Evolutionary conservation across 1,139 yeast genomes (phyloP), one percentile per base, ranked within the genome.

Genomic region (Taphrina wiesneri): DNA sequence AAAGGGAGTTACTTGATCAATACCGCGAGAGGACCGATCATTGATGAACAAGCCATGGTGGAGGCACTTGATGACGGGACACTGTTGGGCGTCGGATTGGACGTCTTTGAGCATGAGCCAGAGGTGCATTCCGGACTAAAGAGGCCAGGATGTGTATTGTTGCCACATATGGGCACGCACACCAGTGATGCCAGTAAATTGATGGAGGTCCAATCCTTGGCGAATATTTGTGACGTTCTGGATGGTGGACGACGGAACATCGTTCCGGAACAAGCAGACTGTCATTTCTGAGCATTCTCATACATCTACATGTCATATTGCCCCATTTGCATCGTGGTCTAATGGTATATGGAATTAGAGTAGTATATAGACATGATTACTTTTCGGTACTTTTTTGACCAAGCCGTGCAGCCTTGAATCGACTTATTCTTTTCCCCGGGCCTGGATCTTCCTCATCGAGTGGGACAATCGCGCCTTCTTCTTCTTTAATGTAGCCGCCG

Each of bases 151-250:
- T 54, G 59, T 41, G 59, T 54, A 21, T 78, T 86, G 67, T 79
- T 85, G 71, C 90, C 90, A 11, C 90, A 90, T 74, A 85, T 88
- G 87, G 96, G 96, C 36, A 89, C 96, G 0, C 86, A 84, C 74
- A 81, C 93, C 1, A 75, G 76, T 56, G 86, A 85, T 60, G 83
- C 88, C 5, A 78, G 82, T 73, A 76, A 77, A 68, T 75, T 77
- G 63, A 83, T 85, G 86, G 89, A 86, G 74, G 81, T 76, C 67
- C 82, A 83, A 74, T 82, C 80, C 5, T 77, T 84, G 59, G 78
- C 79, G 49, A 80, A 80, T 72, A 70, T 79, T 43, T 30, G 19
- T 32, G 17, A 25, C 19, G 57, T 60, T 25, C 43, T 49, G 9
- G 49, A 13, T 11, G 57, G 64, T 11, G 57, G 64, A 11, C 47